Evolutionary conservation across 2,329 filamentous ascomycete species (phyloP).

Genomic region (Neospermospora avenae): DNA sequence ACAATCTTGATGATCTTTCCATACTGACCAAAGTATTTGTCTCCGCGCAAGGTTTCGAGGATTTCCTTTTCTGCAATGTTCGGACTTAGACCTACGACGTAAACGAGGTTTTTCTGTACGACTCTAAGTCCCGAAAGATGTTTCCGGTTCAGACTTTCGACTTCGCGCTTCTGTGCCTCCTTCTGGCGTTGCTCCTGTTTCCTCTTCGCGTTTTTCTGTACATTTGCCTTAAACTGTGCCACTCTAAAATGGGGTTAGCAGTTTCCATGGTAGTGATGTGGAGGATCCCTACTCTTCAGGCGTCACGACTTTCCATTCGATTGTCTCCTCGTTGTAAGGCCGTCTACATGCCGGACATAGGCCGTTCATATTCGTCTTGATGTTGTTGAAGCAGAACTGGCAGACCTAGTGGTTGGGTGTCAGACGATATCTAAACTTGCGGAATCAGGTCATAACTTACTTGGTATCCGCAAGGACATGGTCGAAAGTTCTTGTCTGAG

Average conservation of each 20-base stretch:
- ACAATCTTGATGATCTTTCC: constrained; percentile 98
- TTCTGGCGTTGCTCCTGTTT: constrained; percentile 84
- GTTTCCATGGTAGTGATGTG: neutral
- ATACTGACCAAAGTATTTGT: constrained; percentile 96
- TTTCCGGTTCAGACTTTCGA: constrained; percentile 92
- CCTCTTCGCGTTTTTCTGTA: constrained; percentile 90
- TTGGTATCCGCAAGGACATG: constrained; percentile 97
- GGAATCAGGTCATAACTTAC: constrained; percentile 48
- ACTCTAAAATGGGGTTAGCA: constrained; percentile 47
- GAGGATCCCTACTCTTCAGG: constrained; percentile 74
- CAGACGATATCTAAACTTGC: constrained; percentile 1
- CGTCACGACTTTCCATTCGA: constrained; percentile 94
- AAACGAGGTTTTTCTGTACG: constrained; percentile 97
- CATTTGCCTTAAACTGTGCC: constrained; percentile 71
- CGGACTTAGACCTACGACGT: constrained; percentile 91
- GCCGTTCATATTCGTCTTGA: constrained; percentile 96
- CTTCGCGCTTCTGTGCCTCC: constrained; percentile 93
- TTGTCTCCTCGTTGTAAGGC: constrained; percentile 94
- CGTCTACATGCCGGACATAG: constrained; percentile 95
- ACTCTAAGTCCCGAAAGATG: constrained; percentile 93
- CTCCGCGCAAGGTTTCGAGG: constrained; percentile 82
- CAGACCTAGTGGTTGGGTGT: constrained; percentile 66
- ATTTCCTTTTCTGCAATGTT: constrained; percentile 90
- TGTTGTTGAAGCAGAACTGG: constrained; percentile 99
- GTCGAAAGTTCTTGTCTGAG: constrained; percentile 93